Evolutionary conservation across 108 stramenopile genomes (phyloP).

Genomic region (Schizochytrium sp.): DNA sequence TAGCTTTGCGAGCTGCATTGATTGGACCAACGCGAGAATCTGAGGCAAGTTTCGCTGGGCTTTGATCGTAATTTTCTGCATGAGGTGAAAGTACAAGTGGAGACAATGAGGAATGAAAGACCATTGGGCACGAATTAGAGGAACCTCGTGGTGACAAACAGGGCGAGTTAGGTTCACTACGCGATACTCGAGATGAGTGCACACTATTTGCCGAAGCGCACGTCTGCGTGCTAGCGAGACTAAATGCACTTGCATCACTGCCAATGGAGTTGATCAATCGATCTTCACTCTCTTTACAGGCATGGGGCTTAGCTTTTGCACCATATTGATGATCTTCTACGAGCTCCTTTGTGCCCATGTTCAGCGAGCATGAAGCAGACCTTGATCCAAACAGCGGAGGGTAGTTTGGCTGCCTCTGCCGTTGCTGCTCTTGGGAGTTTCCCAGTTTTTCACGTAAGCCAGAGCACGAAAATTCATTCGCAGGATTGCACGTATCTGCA

Average conservation of each 20-base stretch:
- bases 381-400: no score
- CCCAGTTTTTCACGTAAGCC: no score
- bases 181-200: background rate
- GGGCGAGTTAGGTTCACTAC: conserved; percentile 19
- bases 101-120: background rate
- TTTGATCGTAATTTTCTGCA: background rate
- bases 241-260: background rate
- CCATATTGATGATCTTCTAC: no score
- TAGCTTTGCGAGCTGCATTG: background rate
- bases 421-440: no score
- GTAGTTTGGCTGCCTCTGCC: no score
- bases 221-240: background rate
- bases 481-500: no score
- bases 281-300: background rate
- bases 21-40: conserved; percentile 2
- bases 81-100: background rate
- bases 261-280: background rate
- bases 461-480: no score
- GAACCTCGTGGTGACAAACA: background rate
- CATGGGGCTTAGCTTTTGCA: no score
- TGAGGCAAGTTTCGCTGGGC: background rate
- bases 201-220: background rate
- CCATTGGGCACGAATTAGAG: background rate
- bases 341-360: no score
- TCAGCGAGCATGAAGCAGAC: no score